Conservation (phyloP, 306 rosid genomes). For the Prunus persica region Prunus_persica_NCBIv2 NC_034009.1:23421001-23421500, state of each 20-base stretch:
- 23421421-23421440: slow-evolving; percentile 64
- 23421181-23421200: not conserved
- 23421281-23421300: not conserved
- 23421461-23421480: slow-evolving; percentile 68
- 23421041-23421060: not conserved
- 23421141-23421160: not conserved
- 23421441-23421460: slow-evolving; percentile 46
- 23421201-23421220: not conserved
- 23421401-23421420: slow-evolving; percentile 18
- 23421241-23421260: not conserved
- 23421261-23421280: no score
- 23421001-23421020: no score
- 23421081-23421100: not conserved
- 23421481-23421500: slow-evolving; percentile 73
- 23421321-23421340: not conserved
- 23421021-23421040: no score
- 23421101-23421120: not conserved
- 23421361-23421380: not conserved
- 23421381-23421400: slow-evolving; percentile 36
- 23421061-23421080: not conserved
- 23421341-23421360: not conserved
- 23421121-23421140: no score
- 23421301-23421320: no score
- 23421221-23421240: not conserved
- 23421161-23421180: not conserved